These are phyloP conservation scores for Linnemannia hyalina DNA, from an alignment of 192 early-diverging fungal genomes.

Conservation along the genomic window DNA sequence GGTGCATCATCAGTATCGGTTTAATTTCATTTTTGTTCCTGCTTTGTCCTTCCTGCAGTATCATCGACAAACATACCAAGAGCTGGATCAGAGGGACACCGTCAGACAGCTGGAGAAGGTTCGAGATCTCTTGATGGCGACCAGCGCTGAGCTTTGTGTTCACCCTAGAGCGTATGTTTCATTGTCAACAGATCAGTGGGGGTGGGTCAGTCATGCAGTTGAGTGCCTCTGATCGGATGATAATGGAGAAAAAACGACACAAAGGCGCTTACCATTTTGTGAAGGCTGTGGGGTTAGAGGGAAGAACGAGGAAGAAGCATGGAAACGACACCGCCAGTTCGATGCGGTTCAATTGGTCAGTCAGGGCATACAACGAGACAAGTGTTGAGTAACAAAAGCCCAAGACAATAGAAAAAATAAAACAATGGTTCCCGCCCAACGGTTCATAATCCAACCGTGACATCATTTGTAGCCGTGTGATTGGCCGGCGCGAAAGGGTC, in stretches of 20 bases:
- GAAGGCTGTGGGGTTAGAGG: constrained; percentile 65
- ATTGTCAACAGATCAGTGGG: background rate
- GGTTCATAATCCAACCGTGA: constrained; percentile 3
- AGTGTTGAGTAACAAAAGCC: background rate
- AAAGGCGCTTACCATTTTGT: constrained; percentile 78
- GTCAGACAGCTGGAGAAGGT: constrained; percentile 59
- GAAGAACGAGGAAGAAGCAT: constrained; percentile 3
- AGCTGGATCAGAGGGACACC: constrained; percentile 72
- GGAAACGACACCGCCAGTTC: background rate
- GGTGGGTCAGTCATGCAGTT: background rate
- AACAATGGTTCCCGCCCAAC: background rate
- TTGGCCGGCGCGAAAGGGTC: background rate
- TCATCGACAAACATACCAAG: constrained; percentile 55
- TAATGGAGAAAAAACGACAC: background rate
- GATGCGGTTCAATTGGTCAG: background rate
- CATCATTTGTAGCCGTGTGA: constrained; percentile 10
- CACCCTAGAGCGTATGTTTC: constrained; percentile 63
- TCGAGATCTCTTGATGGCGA: constrained; percentile 55
- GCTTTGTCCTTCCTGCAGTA: constrained; percentile 34
- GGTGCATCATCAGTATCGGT: constrained; percentile 48
- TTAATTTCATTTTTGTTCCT: constrained; percentile 48
- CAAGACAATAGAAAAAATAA: background rate
- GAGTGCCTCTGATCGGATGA: background rate
- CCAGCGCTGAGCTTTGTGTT: constrained; percentile 79
- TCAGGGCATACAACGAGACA: background rate